Evolutionary conservation across 768 basidiomycete genomes (phyloP).

Genomic region (Suillus tomentosus): DNA sequence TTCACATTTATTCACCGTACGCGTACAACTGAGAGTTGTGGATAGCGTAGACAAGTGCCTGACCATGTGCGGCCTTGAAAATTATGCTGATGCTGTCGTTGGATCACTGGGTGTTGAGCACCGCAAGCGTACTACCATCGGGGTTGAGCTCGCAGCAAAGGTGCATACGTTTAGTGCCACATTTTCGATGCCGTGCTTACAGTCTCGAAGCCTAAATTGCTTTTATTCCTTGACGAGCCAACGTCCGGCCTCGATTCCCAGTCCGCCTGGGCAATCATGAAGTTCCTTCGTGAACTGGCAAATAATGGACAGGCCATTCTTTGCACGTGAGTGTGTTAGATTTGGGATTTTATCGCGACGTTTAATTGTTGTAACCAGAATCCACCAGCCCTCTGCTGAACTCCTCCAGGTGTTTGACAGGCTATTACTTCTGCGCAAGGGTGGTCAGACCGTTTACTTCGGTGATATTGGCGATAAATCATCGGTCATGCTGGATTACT

Average conservation of each 20-base stretch:
- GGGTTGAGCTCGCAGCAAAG: constrained; percentile 60
- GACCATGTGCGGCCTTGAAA: constrained; percentile 66
- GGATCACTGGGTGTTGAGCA: constrained; percentile 54
- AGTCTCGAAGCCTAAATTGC: constrained; percentile 38
- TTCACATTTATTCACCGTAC: constrained; percentile 13
- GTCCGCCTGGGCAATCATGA: constrained; percentile 51
- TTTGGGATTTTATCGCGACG: background rate
- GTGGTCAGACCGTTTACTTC: constrained; percentile 72
- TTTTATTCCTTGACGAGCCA: constrained; percentile 63
- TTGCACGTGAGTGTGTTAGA: constrained; percentile 43
- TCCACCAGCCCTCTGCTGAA: constrained; percentile 45
- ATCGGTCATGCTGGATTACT: constrained; percentile 24
- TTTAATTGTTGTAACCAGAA: constrained; percentile 11
- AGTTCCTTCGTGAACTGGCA: constrained; percentile 54
- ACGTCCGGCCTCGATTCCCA: constrained; percentile 59
- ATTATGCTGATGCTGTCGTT: constrained; percentile 62
- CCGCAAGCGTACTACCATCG: constrained; percentile 60
- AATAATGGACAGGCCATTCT: constrained; percentile 56
- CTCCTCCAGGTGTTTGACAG: constrained; percentile 56
- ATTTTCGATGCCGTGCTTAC: background rate
- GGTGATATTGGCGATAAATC: constrained; percentile 41
- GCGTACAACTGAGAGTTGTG: background rate
- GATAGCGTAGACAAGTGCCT: constrained; percentile 56
- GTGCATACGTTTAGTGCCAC: constrained; percentile 20
- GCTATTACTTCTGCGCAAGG: constrained; percentile 48